Conservation (phyloP, 495 filamentous ascomycete genomes). For the Aspergillus bertholletiae region DNA sequence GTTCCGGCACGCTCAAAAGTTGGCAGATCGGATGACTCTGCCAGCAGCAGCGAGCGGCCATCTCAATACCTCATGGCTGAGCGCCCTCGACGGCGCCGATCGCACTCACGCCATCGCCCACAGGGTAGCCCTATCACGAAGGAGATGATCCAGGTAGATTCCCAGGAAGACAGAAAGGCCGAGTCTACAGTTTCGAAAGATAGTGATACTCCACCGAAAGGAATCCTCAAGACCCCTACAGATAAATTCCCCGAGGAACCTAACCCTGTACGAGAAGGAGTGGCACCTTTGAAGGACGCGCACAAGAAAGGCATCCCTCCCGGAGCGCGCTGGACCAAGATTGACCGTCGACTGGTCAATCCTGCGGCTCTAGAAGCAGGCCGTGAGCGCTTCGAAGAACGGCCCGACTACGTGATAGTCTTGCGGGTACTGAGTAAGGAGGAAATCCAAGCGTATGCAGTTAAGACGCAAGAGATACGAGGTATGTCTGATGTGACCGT, state of each 20-base stretch:
- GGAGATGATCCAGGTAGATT: conserved; percentile 3
- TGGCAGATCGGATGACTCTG: conserved; percentile 17
- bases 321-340: conserved; percentile 85
- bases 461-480: conserved; percentile 71
- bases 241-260: conserved; percentile 76
- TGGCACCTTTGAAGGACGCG: conserved; percentile 80
- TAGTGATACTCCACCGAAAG: conserved; percentile 50
- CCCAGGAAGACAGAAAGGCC: conserved; percentile 25
- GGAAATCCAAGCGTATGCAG: conserved; percentile 76
- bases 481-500: conserved; percentile 41
- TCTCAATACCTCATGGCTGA: conserved; percentile 10
- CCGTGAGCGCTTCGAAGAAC: conserved; percentile 77
- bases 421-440: conserved; percentile 74
- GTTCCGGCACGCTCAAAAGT: conserved; percentile 20
- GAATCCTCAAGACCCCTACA: conserved; percentile 69
- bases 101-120: conserved; percentile 23
- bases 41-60: conserved; percentile 6
- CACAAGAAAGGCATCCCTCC: conserved; percentile 69
- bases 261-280: conserved; percentile 78
- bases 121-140: conserved; percentile 11
- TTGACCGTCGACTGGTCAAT: conserved; percentile 78
- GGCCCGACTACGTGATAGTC: conserved; percentile 81
- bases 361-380: conserved; percentile 72
- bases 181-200: conserved; percentile 32
- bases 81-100: conserved; percentile 14